These are phyloP conservation scores for Aspergillus terreus DNA, from an alignment of 2,329 filamentous ascomycete genomes.

Conservation along the genomic window DNA sequence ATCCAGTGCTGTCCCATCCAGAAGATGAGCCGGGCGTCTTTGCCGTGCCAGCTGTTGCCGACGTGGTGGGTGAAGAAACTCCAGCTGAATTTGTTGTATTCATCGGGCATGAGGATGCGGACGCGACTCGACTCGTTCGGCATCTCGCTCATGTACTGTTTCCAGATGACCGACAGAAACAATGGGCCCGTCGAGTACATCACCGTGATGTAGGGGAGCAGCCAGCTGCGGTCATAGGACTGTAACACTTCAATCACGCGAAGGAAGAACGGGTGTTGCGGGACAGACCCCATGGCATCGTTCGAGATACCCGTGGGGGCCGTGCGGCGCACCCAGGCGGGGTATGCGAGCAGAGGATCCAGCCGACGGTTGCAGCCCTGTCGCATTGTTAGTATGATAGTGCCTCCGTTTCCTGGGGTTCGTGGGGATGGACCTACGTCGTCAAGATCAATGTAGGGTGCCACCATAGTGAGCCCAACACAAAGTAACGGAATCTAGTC, in stretches of 20 bases:
- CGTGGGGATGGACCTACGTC: slow-evolving; percentile 45
- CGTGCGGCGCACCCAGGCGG: slow-evolving; percentile 68
- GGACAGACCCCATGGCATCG: slow-evolving; percentile 72
- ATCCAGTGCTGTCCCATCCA: slow-evolving; percentile 60
- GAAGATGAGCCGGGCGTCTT: slow-evolving; percentile 62
- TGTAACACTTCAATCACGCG: slow-evolving; percentile 65
- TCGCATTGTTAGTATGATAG: neutral
- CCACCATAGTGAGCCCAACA: slow-evolving; percentile 73
- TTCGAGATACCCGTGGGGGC: slow-evolving; percentile 75
- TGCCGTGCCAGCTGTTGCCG: slow-evolving; percentile 64
- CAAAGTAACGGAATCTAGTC: slow-evolving; percentile 77
- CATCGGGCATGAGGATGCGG: slow-evolving; percentile 64
- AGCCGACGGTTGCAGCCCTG: slow-evolving; percentile 66
- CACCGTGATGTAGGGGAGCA: slow-evolving; percentile 69
- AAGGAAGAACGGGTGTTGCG: slow-evolving; percentile 71
- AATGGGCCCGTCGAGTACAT: slow-evolving; percentile 76
- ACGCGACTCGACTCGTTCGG: slow-evolving; percentile 51
- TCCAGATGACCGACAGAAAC: slow-evolving; percentile 72
- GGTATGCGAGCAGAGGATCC: slow-evolving; percentile 65
- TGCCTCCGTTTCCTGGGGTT: neutral
- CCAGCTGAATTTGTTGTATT: slow-evolving; percentile 66
- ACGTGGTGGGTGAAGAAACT: slow-evolving; percentile 68
- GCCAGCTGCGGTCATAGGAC: slow-evolving; percentile 65
- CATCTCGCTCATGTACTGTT: slow-evolving; percentile 60
- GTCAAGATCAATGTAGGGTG: slow-evolving; percentile 75